Evolutionary conservation across 2,329 filamentous ascomycete genomes (phyloP).

Genomic region (Arthroderma sp.): DNA sequence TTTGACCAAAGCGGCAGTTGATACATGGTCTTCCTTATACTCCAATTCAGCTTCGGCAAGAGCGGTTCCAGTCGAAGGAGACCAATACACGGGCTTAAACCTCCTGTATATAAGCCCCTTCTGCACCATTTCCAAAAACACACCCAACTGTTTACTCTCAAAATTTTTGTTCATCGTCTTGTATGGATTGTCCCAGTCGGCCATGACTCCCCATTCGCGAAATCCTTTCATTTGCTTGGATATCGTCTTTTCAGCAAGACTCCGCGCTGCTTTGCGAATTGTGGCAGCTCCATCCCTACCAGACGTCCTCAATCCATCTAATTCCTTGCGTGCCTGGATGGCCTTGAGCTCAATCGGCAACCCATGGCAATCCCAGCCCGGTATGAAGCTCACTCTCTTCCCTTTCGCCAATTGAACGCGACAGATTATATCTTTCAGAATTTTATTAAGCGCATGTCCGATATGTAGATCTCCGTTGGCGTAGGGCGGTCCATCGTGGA

Average conservation of each 20-base stretch:
- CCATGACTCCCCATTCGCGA: slow-evolving; percentile 49
- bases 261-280: slow-evolving; percentile 41
- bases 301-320: slow-evolving; percentile 19
- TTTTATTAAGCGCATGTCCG: slow-evolving; percentile 92
- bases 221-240: slow-evolving; percentile 48
- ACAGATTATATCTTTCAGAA: slow-evolving; percentile 86
- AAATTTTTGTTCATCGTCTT: slow-evolving; percentile 50
- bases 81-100: slow-evolving; percentile 54
- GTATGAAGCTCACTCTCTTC: slow-evolving; percentile 63
- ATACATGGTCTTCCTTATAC: slow-evolving; percentile 49
- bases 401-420: slow-evolving; percentile 69
- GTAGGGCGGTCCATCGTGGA: slow-evolving; percentile 95
- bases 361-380: slow-evolving; percentile 97
- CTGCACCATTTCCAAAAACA: slow-evolving; percentile 50
- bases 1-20: slow-evolving; percentile 52
- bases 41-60: slow-evolving; percentile 53
- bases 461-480: slow-evolving; percentile 86
- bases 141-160: slow-evolving; percentile 45
- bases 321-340: slow-evolving; percentile 45
- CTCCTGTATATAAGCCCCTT: slow-evolving; percentile 48
- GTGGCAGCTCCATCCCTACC: slow-evolving; percentile 29
- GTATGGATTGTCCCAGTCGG: slow-evolving; percentile 49
- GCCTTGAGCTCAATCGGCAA: slow-evolving; percentile 95
- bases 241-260: slow-evolving; percentile 43
- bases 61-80: slow-evolving; percentile 50